Evolutionary conservation across 768 basidiomycete genomes (phyloP).

Genomic region (Pilatotrama ljubarskyi): DNA sequence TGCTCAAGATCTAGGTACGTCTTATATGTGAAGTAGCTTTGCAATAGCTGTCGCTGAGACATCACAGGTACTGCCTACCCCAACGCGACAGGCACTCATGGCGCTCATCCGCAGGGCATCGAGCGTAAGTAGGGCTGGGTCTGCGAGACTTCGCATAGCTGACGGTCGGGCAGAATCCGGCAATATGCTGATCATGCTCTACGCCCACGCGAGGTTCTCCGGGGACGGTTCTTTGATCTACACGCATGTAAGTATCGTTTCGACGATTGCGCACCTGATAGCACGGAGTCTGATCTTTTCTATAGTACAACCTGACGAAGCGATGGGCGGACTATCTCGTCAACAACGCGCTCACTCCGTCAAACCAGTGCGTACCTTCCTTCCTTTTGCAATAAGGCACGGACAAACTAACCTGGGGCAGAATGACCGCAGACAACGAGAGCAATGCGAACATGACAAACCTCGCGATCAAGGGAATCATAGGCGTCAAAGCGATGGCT

Average conservation of each 20-base stretch:
- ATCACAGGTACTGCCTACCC: slow-evolving; percentile 13
- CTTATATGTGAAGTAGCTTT: neutral
- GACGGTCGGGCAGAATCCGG: slow-evolving; percentile 29
- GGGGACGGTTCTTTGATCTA: slow-evolving; percentile 30
- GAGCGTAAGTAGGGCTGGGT: slow-evolving; percentile 8
- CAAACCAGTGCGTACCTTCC: slow-evolving; percentile 8
- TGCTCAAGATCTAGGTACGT: slow-evolving; percentile 31
- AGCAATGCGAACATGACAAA: slow-evolving; percentile 24
- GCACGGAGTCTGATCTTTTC: neutral
- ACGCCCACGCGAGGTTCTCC: slow-evolving; percentile 32
- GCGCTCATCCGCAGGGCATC: slow-evolving; percentile 3
- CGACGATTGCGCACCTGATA: no score
- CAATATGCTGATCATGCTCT: slow-evolving; percentile 31
- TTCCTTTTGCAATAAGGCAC: no score
- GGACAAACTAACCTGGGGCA: neutral
- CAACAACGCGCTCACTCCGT: slow-evolving; percentile 16
- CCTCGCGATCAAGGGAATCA: slow-evolving; percentile 27
- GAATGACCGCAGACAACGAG: slow-evolving; percentile 15
- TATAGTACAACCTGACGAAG: slow-evolving; percentile 27
- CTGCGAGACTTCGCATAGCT: neutral
- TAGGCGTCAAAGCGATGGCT: slow-evolving; percentile 26
- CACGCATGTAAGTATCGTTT: neutral
- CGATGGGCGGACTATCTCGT: slow-evolving; percentile 29
- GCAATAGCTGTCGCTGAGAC: neutral
- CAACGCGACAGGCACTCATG: slow-evolving; percentile 14